Percentiles rank a stretch among this genome's conserved stretches.
Evolutionary conservation across 2,329 filamentous ascomycete genomes (phyloP).

Genomic region (Penicillium sp.): DNA sequence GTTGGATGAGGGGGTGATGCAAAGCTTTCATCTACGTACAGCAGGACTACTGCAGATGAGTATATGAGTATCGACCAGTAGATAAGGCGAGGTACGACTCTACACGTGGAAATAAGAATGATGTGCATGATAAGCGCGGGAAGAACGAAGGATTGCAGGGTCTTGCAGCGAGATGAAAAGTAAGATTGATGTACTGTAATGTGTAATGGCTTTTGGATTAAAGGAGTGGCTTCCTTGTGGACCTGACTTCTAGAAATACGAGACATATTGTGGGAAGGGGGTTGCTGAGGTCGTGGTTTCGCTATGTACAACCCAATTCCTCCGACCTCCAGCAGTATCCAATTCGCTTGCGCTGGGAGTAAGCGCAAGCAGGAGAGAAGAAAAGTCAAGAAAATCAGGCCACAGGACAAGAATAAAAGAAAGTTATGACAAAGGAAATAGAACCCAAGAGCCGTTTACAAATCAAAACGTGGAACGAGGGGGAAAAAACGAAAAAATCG

Average conservation of each 20-base stretch:
- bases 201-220: constrained; percentile 4
- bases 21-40: not conserved
- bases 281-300: constrained; percentile 18
- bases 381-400: constrained; percentile 4
- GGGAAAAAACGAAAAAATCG: constrained; percentile 22
- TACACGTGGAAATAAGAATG: constrained; percentile 12
- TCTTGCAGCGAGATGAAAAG: not conserved
- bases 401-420: constrained; percentile 2
- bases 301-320: constrained; percentile 27
- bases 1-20: not conserved
- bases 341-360: no score
- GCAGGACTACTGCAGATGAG: no score
- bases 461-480: not conserved
- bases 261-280: not conserved
- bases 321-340: constrained; percentile 8
- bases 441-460: constrained; percentile 1
- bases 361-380: not conserved
- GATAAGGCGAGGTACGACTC: not conserved
- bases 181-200: not conserved
- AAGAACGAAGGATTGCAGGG: constrained; percentile 10
- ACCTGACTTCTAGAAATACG: not conserved
- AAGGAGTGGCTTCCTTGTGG: not conserved
- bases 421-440: constrained; percentile 6
- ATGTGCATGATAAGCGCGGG: constrained; percentile 2
- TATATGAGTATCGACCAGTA: no score